Evolutionary conservation across 345 rosid species (phyloP).

Genomic region (Pugionium cornutum): DNA sequence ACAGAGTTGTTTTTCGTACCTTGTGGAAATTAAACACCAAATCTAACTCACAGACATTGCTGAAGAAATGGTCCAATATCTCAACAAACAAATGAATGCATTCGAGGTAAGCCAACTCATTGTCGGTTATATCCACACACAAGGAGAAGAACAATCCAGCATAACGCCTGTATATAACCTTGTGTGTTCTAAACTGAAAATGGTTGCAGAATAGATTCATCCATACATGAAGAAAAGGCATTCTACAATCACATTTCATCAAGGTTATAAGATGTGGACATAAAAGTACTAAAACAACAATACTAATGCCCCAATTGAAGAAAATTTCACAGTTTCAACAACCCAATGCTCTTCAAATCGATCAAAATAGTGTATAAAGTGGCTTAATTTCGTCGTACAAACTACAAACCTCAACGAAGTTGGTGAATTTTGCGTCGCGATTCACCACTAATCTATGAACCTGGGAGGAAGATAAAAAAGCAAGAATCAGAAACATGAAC

Average conservation of each 20-base stretch:
- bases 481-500: neutral
- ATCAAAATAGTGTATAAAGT: no score
- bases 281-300: no score
- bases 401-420: slow-evolving; percentile 85
- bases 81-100: no score
- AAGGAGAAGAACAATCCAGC: slow-evolving; percentile 90
- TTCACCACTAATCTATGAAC: slow-evolving; percentile 95
- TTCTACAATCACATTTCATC: no score
- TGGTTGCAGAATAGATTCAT: no score
- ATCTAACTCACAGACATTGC: slow-evolving; percentile 95
- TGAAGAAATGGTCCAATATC: slow-evolving; percentile 99
- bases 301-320: no score
- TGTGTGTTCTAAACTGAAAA: slow-evolving; percentile 90
- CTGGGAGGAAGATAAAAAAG: slow-evolving; percentile 46
- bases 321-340: no score
- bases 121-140: no score
- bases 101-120: no score
- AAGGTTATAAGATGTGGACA: no score
- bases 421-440: slow-evolving; percentile 88
- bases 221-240: no score
- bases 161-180: slow-evolving; percentile 88
- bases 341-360: no score
- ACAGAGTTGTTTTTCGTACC: slow-evolving; percentile 59
- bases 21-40: slow-evolving; percentile 92
- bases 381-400: neutral